Conservation (phyloP, 768 basidiomycete species). For the Sistotremastrum suecicum region DNA sequence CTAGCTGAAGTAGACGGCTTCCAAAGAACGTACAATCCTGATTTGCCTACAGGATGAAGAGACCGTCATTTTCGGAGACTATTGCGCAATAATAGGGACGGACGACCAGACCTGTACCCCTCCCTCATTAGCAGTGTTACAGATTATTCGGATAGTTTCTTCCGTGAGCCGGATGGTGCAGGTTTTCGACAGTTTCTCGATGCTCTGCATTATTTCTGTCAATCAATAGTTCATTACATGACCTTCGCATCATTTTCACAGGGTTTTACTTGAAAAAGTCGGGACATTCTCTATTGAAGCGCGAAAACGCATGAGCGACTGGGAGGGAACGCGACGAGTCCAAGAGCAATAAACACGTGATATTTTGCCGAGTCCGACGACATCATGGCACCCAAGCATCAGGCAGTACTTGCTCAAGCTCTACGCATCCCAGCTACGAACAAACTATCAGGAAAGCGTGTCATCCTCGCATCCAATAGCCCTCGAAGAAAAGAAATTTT, state of each 20-base stretch:
- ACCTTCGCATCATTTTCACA: not conserved
- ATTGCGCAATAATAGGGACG: slow-evolving; percentile 21
- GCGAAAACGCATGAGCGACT: slow-evolving; percentile 42
- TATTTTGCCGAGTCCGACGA: not conserved
- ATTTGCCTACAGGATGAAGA: slow-evolving; percentile 8
- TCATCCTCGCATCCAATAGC: slow-evolving; percentile 79
- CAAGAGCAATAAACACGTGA: not conserved
- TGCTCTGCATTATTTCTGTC: slow-evolving; percentile 62
- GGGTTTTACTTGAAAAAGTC: slow-evolving; percentile 37
- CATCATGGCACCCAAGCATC: slow-evolving; percentile 24
- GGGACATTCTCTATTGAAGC: slow-evolving; percentile 43
- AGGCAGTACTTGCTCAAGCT: slow-evolving; percentile 46
- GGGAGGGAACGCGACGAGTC: not conserved
- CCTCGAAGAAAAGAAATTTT: slow-evolving; percentile 79
- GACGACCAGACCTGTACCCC: slow-evolving; percentile 82
- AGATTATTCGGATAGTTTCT: slow-evolving; percentile 67
- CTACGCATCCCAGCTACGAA: slow-evolving; percentile 44
- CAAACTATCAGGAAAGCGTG: slow-evolving; percentile 60
- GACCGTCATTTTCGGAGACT: not conserved
- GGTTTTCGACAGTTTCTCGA: slow-evolving; percentile 75
- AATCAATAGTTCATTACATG: not conserved
- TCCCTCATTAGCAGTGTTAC: slow-evolving; percentile 64
- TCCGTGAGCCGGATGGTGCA: slow-evolving; percentile 73
- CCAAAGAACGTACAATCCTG: slow-evolving; percentile 7
- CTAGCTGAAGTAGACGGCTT: slow-evolving; percentile 25